Base-by-base conservation (phyloP, 371 early-diverging fungal species). In the Saksenaea oblongispora region DNA sequence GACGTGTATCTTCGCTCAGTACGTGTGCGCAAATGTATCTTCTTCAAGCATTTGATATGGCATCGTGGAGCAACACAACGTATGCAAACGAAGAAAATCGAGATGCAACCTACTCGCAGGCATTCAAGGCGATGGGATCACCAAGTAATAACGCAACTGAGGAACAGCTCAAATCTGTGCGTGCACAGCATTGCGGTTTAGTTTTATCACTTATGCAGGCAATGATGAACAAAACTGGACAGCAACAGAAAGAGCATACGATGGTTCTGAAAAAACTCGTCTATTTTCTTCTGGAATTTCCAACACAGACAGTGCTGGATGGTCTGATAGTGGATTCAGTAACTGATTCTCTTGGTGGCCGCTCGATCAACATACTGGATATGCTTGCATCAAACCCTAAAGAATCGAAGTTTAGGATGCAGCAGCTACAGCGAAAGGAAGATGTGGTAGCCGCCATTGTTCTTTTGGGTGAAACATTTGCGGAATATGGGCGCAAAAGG, bases 81-180 rank as follows among this genome's bases (percentile, higher is more conserved):
- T 64, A 53, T 51, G 61, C 61, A 18, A 66, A 27, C 13, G 61
- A 66, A 3, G 14, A 54, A 34, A 36, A 35, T 3, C 66, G 61
- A 9, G 37, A 42, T 17, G 22, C 24, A 4, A 39, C 57, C n/a
- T 66, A 66, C 28, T 17, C n/a, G 31, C 18, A 35, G 22, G 15
- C 47, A 37, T 64, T 64, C 35, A 17, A 5, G 7, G 26, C 28
- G 11, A 18, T 64, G 3, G 54, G 31, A 31, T 31, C 31, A 64
- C 22, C 41, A 44, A 41, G 37, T 28, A 1, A 53, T 58, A 9
- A 7, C 28, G 2, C 27, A 42, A 39, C 15, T 1, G 14, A 37
- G 28, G 59, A 58, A 27, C 22, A 35, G 3, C 24, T 31, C 31
- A 31, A 31, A 7, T 31, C 31, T 31, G 31, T 58, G 31, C 39